Base-by-base conservation (phyloP, 148 eudicot genomes). In the Cornus suecica region DNA sequence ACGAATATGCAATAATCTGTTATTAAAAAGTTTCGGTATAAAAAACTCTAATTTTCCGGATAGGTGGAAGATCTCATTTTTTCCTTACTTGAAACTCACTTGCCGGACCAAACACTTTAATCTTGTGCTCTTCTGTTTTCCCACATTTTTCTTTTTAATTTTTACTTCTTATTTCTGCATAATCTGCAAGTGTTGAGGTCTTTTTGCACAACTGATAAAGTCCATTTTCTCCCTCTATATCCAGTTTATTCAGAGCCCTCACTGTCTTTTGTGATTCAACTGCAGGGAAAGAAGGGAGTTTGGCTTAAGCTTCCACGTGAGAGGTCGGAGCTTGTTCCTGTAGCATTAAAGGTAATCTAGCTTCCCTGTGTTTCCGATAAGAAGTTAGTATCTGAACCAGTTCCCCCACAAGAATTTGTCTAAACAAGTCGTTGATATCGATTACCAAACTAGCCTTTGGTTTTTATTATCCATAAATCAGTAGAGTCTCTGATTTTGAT, bases 291-390 rank as follows among this genome's bases (percentile, higher is more conserved):
- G 84, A 91, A 91, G 77, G 97, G 98, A 22, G 77, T 94, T 76
- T 91, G 98, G 98, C 94, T 94, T 29, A 94, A 94, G 84, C 82
- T 94, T 61, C 94, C 98, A 14, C 61, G 88, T 34, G 86, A 88
- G 42, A 78, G 82, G 61, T 82, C 91, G 9, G 90, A 88, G 58
- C 92, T 94, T 42, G 97, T 94, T 70, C 97, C 97, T 18, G 10
- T 91, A 34, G 98, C 98, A 56, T 88, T 88, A 10, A 81, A 91
- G 90, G 97, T 89, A 73, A 58, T 70, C 77, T 4, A 37, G 20
- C 28, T 29, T 30, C 9, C 58, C 41, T 62, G 11, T 42, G 45
- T 42, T 42, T 69, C 23, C 29, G 2, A 8, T 20, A 45, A 29
- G 58, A 23, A 20, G 7, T 16, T 48, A 11, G 15, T 48, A 48